phyloP scores from a whole-genome alignment of 352 stramenopile species.

The Discostella stelligera region DNA sequence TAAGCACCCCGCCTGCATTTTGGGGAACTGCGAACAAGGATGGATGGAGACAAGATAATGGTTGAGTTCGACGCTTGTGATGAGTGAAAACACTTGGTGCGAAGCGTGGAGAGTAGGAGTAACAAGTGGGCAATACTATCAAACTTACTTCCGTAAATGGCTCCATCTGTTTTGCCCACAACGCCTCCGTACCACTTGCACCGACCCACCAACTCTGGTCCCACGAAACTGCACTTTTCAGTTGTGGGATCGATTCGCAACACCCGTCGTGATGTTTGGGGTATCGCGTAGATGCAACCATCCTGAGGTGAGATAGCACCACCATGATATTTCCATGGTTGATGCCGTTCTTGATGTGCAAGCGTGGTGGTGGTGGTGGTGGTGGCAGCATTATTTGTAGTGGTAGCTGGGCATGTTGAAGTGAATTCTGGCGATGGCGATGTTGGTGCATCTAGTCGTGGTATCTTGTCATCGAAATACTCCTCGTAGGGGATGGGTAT shows the following conservation, averaged over 20 bases:
- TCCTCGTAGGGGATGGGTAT: constrained; percentile 66
- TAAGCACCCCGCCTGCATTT: constrained; percentile 66
- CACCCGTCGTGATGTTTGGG: constrained; percentile 58
- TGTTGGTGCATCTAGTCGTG: neutral
- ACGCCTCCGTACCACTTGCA: constrained; percentile 81
- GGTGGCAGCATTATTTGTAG: constrained; percentile 8
- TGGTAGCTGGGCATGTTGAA: neutral
- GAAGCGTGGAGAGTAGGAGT: neutral
- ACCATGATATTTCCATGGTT: constrained; percentile 78
- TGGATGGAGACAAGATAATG: neutral
- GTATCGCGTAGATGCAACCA: constrained; percentile 75
- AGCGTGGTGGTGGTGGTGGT: neutral
- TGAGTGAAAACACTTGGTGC: no score
- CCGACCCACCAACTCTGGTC: constrained; percentile 49
- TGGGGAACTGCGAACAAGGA: constrained; percentile 45
- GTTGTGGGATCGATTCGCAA: constrained; percentile 51
- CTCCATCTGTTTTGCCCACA: constrained; percentile 51
- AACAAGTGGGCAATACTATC: neutral
- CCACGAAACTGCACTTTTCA: constrained; percentile 44
- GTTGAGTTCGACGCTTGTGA: neutral
- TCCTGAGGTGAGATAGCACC: constrained; percentile 52
- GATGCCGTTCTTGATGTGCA: constrained; percentile 34
- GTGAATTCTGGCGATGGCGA: neutral
- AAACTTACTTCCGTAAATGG: constrained; percentile 67
- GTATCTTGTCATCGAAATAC: constrained; percentile 49